phyloP scores from a whole-genome alignment of 768 basidiomycete species.

The Gelatoporia subvermispora region DNA sequence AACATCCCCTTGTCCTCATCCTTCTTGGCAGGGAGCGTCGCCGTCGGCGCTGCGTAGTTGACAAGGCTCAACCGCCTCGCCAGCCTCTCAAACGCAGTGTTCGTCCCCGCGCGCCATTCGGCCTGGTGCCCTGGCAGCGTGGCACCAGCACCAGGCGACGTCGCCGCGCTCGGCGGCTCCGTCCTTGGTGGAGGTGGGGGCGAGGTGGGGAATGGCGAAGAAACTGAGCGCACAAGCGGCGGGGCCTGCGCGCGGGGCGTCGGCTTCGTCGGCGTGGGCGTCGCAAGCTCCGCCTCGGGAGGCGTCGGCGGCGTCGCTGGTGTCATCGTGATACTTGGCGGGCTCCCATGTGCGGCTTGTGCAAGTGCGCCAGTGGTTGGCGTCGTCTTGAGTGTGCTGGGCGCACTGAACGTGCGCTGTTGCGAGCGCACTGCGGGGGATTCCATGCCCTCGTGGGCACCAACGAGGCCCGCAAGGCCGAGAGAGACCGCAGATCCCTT shows the following conservation, averaged over 20 bases:
- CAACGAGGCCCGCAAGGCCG: slow-evolving; percentile 3
- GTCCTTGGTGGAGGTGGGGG: not conserved
- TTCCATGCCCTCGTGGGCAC: not conserved
- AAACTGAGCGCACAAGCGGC: not conserved
- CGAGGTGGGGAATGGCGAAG: not conserved
- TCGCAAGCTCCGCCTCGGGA: slow-evolving; percentile 5
- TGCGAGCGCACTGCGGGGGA: slow-evolving; percentile 10
- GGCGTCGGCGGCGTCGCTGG: slow-evolving; percentile 1
- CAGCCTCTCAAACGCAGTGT: slow-evolving; percentile 4
- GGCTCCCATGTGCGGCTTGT: not conserved
- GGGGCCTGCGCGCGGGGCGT: slow-evolving; percentile 3
- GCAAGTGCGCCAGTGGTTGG: slow-evolving; percentile 17
- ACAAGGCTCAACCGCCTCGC: slow-evolving; percentile 34
- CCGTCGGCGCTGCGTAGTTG: slow-evolving; percentile 47
- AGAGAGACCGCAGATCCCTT: slow-evolving; percentile 3
- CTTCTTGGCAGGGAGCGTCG: not conserved
- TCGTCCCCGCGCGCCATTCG: no score
- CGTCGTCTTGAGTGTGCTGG: slow-evolving; percentile 22
- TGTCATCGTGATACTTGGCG: no score
- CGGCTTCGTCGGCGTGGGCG: slow-evolving; percentile 6
- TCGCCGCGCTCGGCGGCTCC: not conserved
- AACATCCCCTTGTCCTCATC: slow-evolving; percentile 8
- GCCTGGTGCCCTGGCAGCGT: no score
- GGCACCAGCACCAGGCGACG: not conserved
- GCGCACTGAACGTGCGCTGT: slow-evolving; percentile 27